A percentile compares a stretch with the other conserved stretches of the same genome.
Evolutionary conservation across 2,329 filamentous ascomycete species (phyloP).

Genomic region (Fusarium sp.): DNA sequence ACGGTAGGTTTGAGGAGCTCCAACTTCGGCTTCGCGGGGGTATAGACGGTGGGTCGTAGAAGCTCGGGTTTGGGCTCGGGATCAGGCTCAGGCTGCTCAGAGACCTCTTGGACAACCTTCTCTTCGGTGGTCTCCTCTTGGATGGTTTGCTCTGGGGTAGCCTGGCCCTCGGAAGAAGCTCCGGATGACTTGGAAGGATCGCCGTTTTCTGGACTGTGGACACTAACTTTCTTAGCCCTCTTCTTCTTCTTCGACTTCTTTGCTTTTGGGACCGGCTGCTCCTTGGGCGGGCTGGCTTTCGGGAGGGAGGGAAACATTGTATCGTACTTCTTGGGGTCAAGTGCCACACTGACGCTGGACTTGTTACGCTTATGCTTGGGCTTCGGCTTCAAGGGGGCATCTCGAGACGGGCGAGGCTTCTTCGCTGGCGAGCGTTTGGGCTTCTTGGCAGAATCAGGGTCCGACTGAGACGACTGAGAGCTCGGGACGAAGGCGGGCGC

Average conservation of each 20-base stretch:
- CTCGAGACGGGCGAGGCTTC: neutral
- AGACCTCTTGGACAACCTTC: neutral
- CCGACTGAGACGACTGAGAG: slow-evolving; percentile 5
- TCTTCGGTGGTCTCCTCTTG: neutral
- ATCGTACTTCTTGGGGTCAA: slow-evolving; percentile 39
- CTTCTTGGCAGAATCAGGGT: slow-evolving; percentile 1
- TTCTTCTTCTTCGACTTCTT: neutral
- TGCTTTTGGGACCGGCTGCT: neutral
- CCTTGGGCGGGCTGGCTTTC: slow-evolving; percentile 5
- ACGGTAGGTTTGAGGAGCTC: slow-evolving; percentile 22
- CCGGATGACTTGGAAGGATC: neutral
- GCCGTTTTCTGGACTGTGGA: neutral
- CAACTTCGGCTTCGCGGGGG: slow-evolving; percentile 12
- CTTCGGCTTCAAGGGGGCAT: neutral
- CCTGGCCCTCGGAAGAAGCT: neutral
- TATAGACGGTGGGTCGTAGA: slow-evolving; percentile 26
- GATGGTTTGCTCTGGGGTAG: neutral
- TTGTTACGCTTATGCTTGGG: neutral
- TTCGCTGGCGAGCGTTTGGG: slow-evolving; percentile 4
- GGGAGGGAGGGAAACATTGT: slow-evolving; percentile 39
- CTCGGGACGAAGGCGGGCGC: slow-evolving; percentile 44
- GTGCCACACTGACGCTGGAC: slow-evolving; percentile 3
- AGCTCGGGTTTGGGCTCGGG: slow-evolving; percentile 1
- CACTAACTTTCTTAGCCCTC: neutral
- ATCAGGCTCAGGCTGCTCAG: neutral